phyloP scores from a whole-genome alignment of 2,329 filamentous ascomycete species.

The Ophiognomonia clavigignenti-juglandacearum region DNA sequence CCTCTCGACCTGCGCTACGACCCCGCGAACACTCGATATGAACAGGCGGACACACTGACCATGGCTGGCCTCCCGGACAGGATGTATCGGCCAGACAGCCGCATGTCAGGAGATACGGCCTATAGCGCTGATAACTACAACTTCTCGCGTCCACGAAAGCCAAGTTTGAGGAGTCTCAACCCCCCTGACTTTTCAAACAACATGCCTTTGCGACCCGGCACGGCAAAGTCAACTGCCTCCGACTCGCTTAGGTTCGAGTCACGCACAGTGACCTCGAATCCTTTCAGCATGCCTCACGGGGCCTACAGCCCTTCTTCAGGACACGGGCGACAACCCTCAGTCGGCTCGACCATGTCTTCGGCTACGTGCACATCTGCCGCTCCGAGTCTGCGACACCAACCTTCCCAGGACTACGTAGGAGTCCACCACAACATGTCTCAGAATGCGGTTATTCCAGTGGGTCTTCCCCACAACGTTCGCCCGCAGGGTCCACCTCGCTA shows the following conservation, averaged over 20 bases:
- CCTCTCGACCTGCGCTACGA: constrained; percentile 13
- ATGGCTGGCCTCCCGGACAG: constrained; percentile 18
- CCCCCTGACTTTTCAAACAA: constrained; percentile 5
- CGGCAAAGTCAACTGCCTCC: constrained; percentile 10
- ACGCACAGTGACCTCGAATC: constrained; percentile 2
- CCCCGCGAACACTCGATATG: constrained; percentile 18
- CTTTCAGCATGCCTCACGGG: constrained; percentile 3
- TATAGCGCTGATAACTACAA: constrained; percentile 41
- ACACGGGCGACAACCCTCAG: constrained; percentile 10
- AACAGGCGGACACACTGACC: constrained; percentile 15
- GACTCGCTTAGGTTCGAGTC: constrained; percentile 13
- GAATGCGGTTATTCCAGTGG: constrained; percentile 14
- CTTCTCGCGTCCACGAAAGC: constrained; percentile 55
- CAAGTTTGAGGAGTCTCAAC: constrained; percentile 38
- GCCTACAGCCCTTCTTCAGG: constrained; percentile 1
- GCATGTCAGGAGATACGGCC: constrained; percentile 20
- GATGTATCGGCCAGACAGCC: constrained; percentile 27
- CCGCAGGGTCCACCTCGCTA: constrained; percentile 12
- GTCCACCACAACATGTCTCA: constrained; percentile 15
- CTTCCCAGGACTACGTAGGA: constrained; percentile 13
- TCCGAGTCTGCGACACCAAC: constrained; percentile 12
- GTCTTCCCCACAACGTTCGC: constrained; percentile 14
- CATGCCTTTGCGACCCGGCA: constrained; percentile 13
- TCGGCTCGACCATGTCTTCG: constrained; percentile 13
- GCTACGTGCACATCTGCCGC: constrained; percentile 8